Conservation (phyloP, 148 eudicot genomes). For the Arbutus unedo region DNA sequence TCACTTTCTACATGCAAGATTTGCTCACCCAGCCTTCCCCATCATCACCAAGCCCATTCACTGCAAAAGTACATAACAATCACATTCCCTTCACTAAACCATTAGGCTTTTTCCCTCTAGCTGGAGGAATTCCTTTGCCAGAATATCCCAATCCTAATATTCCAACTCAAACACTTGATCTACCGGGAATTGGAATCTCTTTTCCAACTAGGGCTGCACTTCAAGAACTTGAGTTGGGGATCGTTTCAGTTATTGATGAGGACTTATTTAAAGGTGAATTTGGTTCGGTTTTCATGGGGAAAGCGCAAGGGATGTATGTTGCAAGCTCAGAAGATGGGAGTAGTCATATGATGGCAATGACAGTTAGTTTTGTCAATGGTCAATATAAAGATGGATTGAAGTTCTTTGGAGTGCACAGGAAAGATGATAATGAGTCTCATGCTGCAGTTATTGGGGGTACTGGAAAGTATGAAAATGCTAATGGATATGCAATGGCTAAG, state of each 20-base stretch:
- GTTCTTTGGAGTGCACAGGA: conserved; percentile 36
- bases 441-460: conserved; percentile 62
- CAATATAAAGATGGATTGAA: conserved; percentile 26
- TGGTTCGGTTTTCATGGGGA: conserved; percentile 32
- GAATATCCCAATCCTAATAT: conserved; percentile 7
- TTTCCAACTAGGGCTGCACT: conserved; percentile 33
- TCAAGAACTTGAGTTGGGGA: conserved; percentile 38
- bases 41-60: background rate
- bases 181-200: conserved; percentile 17
- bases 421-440: conserved; percentile 40
- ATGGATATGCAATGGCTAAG: conserved; percentile 52
- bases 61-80: background rate
- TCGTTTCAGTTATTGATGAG: conserved; percentile 29
- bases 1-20: conserved; percentile 25
- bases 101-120: conserved; percentile 18
- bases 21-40: conserved; percentile 11
- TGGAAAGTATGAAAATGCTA: conserved; percentile 49
- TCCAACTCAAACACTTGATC: conserved; percentile 16
- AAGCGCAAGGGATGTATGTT: conserved; percentile 42
- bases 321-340: conserved; percentile 33
- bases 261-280: conserved; percentile 24
- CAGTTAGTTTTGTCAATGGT: conserved; percentile 24
- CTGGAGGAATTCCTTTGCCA: conserved; percentile 14
- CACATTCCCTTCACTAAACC: conserved; percentile 28
- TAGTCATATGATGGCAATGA: conserved; percentile 45